phyloP scores from a whole-genome alignment of 2,329 filamentous ascomycete species.

The Alternaria angustiovoidea region DNA sequence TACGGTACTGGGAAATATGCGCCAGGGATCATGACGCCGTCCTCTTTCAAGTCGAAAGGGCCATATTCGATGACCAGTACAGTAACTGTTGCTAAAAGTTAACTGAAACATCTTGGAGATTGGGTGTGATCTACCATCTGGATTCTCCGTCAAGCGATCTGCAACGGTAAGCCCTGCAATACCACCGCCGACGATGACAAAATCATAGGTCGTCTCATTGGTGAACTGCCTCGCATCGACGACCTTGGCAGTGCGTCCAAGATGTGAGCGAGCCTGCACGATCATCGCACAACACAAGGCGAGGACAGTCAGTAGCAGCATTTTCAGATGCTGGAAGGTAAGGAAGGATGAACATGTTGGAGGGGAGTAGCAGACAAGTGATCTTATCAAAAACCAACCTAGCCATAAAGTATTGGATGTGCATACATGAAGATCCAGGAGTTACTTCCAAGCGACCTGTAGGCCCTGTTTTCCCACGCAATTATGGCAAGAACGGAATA shows the following conservation, averaged over 20 bases:
- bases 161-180: conserved; percentile 37
- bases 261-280: conserved; percentile 2
- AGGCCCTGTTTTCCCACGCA: background rate
- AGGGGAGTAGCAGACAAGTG: background rate
- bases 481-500: background rate
- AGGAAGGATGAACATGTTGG: background rate
- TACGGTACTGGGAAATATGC: conserved; percentile 32
- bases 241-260: conserved; percentile 15
- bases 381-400: background rate
- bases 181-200: conserved; percentile 38
- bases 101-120: background rate
- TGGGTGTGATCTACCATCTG: conserved; percentile 16
- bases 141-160: conserved; percentile 35
- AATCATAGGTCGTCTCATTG: conserved; percentile 31
- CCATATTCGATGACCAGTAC: conserved; percentile 43
- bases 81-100: conserved; percentile 15
- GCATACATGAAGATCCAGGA: background rate
- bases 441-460: background rate
- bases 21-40: conserved; percentile 32
- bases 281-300: background rate
- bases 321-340: background rate
- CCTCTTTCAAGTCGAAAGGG: conserved; percentile 33
- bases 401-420: background rate
- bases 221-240: conserved; percentile 13
- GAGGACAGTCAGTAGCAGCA: background rate